These are phyloP conservation scores for Lipomyces sp. DNA, from an alignment of 805 yeast species.

Conservation along the genomic window DNA sequence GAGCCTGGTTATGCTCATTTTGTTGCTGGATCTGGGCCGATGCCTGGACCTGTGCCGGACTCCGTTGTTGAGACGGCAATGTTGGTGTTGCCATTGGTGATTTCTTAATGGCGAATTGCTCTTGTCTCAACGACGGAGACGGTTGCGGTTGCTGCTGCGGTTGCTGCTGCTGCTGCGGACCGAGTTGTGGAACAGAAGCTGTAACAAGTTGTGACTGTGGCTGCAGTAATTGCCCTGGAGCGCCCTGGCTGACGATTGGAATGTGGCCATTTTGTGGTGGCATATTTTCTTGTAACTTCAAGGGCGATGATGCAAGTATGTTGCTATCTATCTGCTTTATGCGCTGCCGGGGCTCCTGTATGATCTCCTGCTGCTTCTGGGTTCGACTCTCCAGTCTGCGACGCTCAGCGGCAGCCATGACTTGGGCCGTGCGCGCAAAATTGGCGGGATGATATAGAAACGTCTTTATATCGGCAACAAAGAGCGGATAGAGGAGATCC, in stretches of 20 bases:
- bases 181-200: not conserved
- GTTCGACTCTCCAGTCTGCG: conserved; percentile 37
- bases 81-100: conserved; percentile 7
- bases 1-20: not conserved
- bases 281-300: conserved; percentile 8
- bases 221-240: conserved; percentile 3
- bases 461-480: conserved; percentile 71
- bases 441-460: conserved; percentile 46
- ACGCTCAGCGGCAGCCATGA: conserved; percentile 44
- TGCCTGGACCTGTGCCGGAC: not conserved
- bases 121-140: conserved; percentile 13
- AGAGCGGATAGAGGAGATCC: conserved; percentile 69
- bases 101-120: not conserved
- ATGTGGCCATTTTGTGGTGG: not conserved
- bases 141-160: not conserved
- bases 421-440: conserved; percentile 45
- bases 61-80: conserved; percentile 10
- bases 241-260: not conserved
- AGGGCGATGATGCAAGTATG: not conserved
- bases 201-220: not conserved
- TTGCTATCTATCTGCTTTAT: not conserved
- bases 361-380: conserved; percentile 21
- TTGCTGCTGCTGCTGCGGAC: conserved; percentile 5
- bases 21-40: not conserved
- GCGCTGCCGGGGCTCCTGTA: conserved; percentile 18